These are phyloP conservation scores for Suillus bovinus DNA, from an alignment of 768 basidiomycete species.

Conservation along the genomic window DNA sequence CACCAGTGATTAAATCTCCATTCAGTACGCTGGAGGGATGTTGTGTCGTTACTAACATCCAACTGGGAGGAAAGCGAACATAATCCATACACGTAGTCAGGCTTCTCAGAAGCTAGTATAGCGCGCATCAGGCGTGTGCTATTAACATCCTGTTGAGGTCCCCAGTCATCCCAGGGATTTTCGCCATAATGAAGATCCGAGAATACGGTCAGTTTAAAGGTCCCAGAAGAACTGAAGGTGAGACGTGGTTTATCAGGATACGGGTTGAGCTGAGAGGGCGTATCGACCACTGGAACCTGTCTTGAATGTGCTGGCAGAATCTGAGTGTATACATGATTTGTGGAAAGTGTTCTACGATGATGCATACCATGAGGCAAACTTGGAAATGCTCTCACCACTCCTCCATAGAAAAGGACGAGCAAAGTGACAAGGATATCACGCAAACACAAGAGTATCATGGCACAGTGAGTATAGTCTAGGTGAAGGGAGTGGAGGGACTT, in stretches of 20 bases:
- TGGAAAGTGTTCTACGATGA: background rate
- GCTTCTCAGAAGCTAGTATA: slow-evolving; percentile 56
- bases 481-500: no score
- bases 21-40: slow-evolving; percentile 54
- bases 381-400: background rate
- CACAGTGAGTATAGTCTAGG: background rate
- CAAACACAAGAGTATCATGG: background rate
- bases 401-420: background rate
- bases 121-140: slow-evolving; percentile 58
- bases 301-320: background rate
- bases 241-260: slow-evolving; percentile 51
- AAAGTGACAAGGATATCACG: background rate
- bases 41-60: background rate
- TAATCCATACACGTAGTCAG: slow-evolving; percentile 64
- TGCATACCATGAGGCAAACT: background rate
- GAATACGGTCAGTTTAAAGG: slow-evolving; percentile 73
- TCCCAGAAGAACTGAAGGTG: slow-evolving; percentile 55
- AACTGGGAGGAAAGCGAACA: background rate
- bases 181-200: slow-evolving; percentile 79
- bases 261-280: slow-evolving; percentile 31
- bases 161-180: slow-evolving; percentile 70
- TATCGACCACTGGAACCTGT: background rate
- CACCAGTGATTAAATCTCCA: slow-evolving; percentile 75
- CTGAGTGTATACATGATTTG: background rate
- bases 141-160: slow-evolving; percentile 65